Conservation (phyloP, 2,329 filamentous ascomycete species). For the Pseudogymnoascus sp. region DNA sequence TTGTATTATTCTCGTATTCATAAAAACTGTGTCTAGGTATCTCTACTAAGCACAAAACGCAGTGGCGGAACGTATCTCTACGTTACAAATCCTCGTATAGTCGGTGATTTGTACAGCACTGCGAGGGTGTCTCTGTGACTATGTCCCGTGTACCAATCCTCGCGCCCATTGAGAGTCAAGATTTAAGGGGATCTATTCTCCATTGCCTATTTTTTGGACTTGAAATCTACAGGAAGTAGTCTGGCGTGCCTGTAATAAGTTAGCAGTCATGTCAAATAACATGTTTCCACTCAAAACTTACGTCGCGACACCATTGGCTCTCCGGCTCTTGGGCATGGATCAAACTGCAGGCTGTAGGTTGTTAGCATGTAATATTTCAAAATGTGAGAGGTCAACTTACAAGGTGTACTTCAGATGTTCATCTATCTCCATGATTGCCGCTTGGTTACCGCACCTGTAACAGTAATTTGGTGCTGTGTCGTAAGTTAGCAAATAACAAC, state of each 20-base stretch:
- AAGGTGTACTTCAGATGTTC: constrained; percentile 99
- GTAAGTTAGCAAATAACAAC: constrained; percentile 23
- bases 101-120: not conserved
- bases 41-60: constrained; percentile 8
- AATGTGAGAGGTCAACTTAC: constrained; percentile 50
- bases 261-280: not conserved
- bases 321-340: constrained; percentile 91
- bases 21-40: constrained; percentile 11
- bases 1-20: constrained; percentile 12
- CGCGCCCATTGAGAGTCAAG: not conserved
- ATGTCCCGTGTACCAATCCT: not conserved
- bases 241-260: constrained; percentile 60
- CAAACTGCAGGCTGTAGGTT: constrained; percentile 83
- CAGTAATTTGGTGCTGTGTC: constrained; percentile 77
- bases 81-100: constrained; percentile 5
- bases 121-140: not conserved
- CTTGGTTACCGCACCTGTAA: constrained; percentile 97
- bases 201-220: constrained; percentile 10
- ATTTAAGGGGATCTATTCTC: constrained; percentile 1
- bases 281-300: constrained; percentile 32
- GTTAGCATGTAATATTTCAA: constrained; percentile 23
- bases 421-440: constrained; percentile 99
- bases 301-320: constrained; percentile 98
- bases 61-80: not conserved
- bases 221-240: constrained; percentile 84